phyloP scores from a whole-genome alignment of 106 monocot species.

The Narthecium ossifragum region DNA sequence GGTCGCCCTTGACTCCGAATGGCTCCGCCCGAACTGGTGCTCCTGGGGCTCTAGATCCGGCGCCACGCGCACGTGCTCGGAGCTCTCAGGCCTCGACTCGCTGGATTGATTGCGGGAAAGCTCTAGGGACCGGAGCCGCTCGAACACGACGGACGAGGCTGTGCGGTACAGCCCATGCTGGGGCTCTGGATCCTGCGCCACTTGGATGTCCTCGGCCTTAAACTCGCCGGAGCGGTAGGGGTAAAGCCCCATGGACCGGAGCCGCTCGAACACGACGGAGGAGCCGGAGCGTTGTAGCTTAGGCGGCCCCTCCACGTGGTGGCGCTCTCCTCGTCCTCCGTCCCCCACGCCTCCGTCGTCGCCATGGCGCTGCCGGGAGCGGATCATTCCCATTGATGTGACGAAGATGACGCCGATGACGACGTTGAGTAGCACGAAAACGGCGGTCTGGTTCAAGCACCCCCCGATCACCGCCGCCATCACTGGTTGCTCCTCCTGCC shows the following conservation, averaged over 20 bases:
- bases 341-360: background rate
- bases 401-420: slow-evolving; percentile 36
- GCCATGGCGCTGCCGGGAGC: background rate
- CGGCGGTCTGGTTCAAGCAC: slow-evolving; percentile 19
- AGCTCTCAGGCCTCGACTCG: background rate
- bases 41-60: background rate
- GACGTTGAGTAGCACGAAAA: slow-evolving; percentile 31
- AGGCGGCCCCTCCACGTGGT: background rate
- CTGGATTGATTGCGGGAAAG: slow-evolving; percentile 15
- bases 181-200: background rate
- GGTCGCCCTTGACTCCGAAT: background rate
- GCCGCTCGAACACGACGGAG: no score
- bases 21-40: slow-evolving; percentile 14
- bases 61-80: no score
- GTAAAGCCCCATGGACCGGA: slow-evolving; percentile 11
- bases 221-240: slow-evolving; percentile 15
- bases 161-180: background rate
- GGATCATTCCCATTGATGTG: slow-evolving; percentile 15
- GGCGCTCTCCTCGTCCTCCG: no score
- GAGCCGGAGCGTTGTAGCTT: no score
- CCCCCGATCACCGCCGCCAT: background rate
- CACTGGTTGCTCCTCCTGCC: background rate
- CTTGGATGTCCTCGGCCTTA: no score
- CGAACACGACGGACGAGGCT: slow-evolving; percentile 14
- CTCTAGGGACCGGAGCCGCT: slow-evolving; percentile 12